phyloP scores from a whole-genome alignment of 768 basidiomycete species.

The button mushroom (Agaricus bisporus) region DNA sequence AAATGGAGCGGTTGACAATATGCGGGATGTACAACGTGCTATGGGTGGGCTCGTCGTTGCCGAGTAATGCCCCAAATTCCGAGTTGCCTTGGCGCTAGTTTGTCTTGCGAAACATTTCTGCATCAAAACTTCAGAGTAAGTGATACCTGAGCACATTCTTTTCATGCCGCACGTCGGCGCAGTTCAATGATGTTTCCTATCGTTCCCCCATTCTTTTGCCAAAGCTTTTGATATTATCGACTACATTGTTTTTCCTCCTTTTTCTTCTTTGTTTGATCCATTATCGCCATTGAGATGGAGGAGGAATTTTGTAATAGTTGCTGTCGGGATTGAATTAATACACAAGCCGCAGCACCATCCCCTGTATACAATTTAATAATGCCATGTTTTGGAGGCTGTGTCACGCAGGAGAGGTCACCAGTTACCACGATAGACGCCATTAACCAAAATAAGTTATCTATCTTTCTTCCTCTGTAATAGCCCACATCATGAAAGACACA shows the following conservation, averaged over 20 bases:
- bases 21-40: slow-evolving; percentile 67
- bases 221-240: not conserved
- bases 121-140: not conserved
- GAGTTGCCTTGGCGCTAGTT: not conserved
- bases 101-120: not conserved
- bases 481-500: slow-evolving; percentile 12
- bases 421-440: too few relatives aligned
- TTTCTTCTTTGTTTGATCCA: not conserved
- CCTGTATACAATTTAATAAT: slow-evolving; percentile 6
- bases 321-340: slow-evolving; percentile 7
- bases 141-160: slow-evolving; percentile 6
- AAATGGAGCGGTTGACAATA: slow-evolving; percentile 42
- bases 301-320: not conserved
- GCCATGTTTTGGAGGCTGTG: not conserved
- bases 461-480: not conserved
- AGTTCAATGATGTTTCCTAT: slow-evolving; percentile 11
- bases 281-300: not conserved
- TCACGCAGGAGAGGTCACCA: too few relatives aligned
- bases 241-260: not conserved
- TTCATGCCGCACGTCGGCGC: slow-evolving; percentile 7
- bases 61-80: slow-evolving; percentile 40
- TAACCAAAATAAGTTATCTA: too few relatives aligned
- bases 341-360: not conserved
- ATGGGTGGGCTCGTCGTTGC: slow-evolving; percentile 72
- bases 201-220: slow-evolving; percentile 7